Conservation (phyloP, 345 rosid genomes). For the Ailanthus altissimus region DNA sequence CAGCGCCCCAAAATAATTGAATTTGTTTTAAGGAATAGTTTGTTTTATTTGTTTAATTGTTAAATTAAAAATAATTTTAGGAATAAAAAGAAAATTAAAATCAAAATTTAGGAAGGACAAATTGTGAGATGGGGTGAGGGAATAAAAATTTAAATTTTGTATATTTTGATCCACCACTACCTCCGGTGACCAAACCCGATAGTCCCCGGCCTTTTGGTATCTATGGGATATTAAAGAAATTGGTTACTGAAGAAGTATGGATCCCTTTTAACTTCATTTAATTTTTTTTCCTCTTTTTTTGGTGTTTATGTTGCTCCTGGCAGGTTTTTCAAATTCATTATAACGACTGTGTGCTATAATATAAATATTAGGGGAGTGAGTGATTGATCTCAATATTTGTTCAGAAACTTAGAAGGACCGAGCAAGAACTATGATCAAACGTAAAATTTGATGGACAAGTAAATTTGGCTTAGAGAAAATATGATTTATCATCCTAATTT, state of each 20-base stretch:
- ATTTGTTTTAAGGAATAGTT: no score
- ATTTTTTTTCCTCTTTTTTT: neutral
- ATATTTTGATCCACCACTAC: conserved; percentile 76
- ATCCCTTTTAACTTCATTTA: neutral
- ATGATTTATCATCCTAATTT: neutral
- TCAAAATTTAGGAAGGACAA: no score
- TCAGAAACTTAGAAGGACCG: neutral
- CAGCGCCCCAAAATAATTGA: no score
- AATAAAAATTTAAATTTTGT: no score
- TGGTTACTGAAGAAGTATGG: neutral
- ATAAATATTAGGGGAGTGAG: neutral
- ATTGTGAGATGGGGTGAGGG: no score
- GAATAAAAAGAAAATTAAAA: no score
- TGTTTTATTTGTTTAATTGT: no score
- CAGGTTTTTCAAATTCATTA: neutral
- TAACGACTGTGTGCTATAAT: neutral
- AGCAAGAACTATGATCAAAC: neutral
- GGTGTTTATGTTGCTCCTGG: neutral
- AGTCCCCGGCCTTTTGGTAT: conserved; percentile 9
- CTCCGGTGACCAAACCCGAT: conserved; percentile 42
- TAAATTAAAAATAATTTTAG: no score
- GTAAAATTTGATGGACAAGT: neutral
- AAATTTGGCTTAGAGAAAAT: neutral
- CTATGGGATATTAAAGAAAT: conserved; percentile 12
- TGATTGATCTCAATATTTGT: neutral